Percentiles rank a stretch among this genome's conserved stretches.
phyloP scores from a whole-genome alignment of 108 stramenopile species.

The Epipyxis sp. region DNA sequence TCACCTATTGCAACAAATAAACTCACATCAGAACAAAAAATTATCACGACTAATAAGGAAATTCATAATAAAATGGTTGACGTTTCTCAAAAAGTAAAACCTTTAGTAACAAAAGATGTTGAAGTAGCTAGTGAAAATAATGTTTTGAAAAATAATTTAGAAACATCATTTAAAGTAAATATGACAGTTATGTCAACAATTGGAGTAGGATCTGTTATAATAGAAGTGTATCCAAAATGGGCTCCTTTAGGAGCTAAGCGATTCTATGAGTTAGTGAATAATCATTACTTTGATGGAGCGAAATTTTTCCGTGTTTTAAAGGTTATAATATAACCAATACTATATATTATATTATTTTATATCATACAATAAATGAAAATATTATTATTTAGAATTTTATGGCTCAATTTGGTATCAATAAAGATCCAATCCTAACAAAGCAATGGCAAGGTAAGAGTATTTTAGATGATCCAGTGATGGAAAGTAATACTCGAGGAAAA shows the following conservation, averaged over 20 bases:
- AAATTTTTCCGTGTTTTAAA: slow-evolving; percentile 75
- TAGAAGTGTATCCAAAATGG: slow-evolving; percentile 36
- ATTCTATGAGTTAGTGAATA: slow-evolving; percentile 49
- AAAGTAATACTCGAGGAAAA: slow-evolving; percentile 72
- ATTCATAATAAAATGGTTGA: too few species aligned
- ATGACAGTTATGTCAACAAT: background rate
- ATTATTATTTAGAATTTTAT: slow-evolving; percentile 66
- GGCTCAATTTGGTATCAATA: slow-evolving; percentile 81
- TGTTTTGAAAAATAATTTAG: too few species aligned
- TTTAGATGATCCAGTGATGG: slow-evolving; percentile 76
- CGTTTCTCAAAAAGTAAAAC: too few species aligned
- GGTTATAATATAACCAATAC: background rate
- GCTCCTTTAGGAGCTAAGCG: slow-evolving; percentile 52
- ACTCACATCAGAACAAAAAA: too few species aligned
- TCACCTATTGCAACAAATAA: too few species aligned
- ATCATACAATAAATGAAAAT: background rate
- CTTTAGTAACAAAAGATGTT: too few species aligned
- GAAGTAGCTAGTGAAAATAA: too few species aligned
- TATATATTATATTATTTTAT: slow-evolving; percentile 1
- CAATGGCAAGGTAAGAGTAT: slow-evolving; percentile 36
- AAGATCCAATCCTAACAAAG: slow-evolving; percentile 44
- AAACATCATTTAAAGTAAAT: too few species aligned
- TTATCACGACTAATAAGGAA: too few species aligned
- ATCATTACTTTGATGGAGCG: slow-evolving; percentile 47
- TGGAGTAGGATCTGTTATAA: background rate